Base-by-base conservation (phyloP, 805 yeast species). In the Lipomyces yamanashiensis region DNA sequence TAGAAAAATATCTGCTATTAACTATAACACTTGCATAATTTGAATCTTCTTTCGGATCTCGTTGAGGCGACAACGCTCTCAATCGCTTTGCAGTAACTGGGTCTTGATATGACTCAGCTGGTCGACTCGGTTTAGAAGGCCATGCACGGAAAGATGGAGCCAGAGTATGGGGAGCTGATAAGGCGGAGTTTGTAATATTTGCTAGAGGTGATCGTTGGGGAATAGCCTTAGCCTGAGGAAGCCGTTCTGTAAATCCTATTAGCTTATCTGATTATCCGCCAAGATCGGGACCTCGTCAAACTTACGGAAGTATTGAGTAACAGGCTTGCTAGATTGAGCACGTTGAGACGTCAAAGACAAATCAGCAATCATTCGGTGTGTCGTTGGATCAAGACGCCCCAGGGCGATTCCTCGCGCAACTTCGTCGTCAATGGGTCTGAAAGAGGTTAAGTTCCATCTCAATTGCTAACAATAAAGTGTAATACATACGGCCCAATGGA, bases 381-480 rank as follows among this genome's bases (percentile, higher is more conserved):
- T 79, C 59, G 82, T 79, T 0, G 98, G 97, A 73, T 87, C 84
- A 9, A 89, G 69, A 7, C 80, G 81, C 0, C 96, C 98, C 17
- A 66, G 67, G 9, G 96, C 89, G 21, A 92, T 80, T 48, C 76
- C 75, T 0, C 67, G 66, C 69, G 89, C 92, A 9, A 84, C 68
- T 0, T 79, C 81, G 39, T 79, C 76, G 48, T 81, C 80, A 70
- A 80, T 71, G 52, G 70, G 70, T 0, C 75, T 63, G 40, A 12
- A 15, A 36, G 15, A 13, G 10, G 15, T 19, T 48, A 45, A 13
- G 5, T 28, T 28, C 28, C 28, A 28, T 28, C 28, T 28, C 28
- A 28, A 3, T 28, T 5, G 28, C 28, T 12, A 13, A 7, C 19
- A 40, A n/a, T 3, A 7, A 7, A 10, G 23, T 23, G 41, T 12